A percentile compares a stretch with the other conserved stretches of the same genome.
These are phyloP conservation scores for Kazachstania sp. DNA, from an alignment of 1,139 yeast genomes.

Conservation along the genomic window DNA sequence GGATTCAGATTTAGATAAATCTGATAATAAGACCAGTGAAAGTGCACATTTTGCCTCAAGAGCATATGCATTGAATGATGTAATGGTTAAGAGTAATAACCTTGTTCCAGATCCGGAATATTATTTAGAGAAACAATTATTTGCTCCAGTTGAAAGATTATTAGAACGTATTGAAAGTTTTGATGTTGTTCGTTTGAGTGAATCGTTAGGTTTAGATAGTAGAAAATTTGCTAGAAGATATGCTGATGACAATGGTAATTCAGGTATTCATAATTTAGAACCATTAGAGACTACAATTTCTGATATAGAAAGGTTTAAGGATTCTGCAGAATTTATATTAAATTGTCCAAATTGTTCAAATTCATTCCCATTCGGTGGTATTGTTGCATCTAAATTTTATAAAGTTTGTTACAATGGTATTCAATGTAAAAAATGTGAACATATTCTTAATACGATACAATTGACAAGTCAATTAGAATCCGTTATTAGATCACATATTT, in stretches of 20 bases:
- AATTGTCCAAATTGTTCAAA: constrained; percentile 55
- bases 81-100: constrained; percentile 42
- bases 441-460: constrained; percentile 42
- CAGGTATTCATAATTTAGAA: constrained; percentile 42
- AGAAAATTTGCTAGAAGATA: constrained; percentile 49
- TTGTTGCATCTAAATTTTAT: constrained; percentile 53
- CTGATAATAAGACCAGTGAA: constrained; percentile 9
- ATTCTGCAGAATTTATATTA: constrained; percentile 47
- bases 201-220: constrained; percentile 68
- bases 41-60: constrained; percentile 45
- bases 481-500: constrained; percentile 58
- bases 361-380: constrained; percentile 64
- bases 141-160: constrained; percentile 85
- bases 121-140: constrained; percentile 80
- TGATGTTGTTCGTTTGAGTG: constrained; percentile 71
- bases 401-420: constrained; percentile 61
- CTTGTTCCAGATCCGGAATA: constrained; percentile 66
- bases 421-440: constrained; percentile 54
- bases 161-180: constrained; percentile 81
- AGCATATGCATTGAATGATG: constrained; percentile 71
- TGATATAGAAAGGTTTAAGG: constrained; percentile 75
- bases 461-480: constrained; percentile 67
- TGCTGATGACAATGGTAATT: constrained; percentile 33
- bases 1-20: constrained; percentile 19
- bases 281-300: constrained; percentile 78